Conservation (phyloP, 192 early-diverging fungal genomes). For the Funneliformis geosporum region DNA sequence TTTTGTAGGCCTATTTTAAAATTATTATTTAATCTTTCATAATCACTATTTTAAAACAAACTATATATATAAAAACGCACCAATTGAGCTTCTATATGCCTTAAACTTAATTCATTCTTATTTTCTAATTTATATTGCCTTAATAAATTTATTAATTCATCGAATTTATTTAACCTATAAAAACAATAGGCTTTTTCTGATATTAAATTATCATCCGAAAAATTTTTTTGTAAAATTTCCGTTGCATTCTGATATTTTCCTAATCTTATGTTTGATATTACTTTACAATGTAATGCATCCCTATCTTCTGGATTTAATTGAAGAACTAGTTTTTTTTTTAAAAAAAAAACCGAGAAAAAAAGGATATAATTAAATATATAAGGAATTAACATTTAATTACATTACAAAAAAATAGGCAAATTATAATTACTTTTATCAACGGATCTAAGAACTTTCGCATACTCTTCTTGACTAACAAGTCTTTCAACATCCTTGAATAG, state of each 20-base stretch:
- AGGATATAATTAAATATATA: not conserved
- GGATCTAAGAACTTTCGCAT: constrained; percentile 52
- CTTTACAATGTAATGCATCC: constrained; percentile 59
- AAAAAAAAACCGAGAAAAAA: not conserved
- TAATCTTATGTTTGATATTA: constrained; percentile 56
- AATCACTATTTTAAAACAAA: not conserved
- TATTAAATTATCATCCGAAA: constrained; percentile 38
- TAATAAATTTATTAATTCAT: constrained; percentile 48
- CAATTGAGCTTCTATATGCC: constrained; percentile 69
- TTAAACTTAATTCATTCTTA: constrained; percentile 39
- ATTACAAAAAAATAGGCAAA: no score
- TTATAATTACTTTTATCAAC: constrained; percentile 53
- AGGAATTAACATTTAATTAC: not conserved
- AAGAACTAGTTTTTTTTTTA: constrained; percentile 37
- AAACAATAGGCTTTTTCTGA: constrained; percentile 68
- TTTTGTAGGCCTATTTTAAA: constrained; percentile 49
- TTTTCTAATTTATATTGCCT: constrained; percentile 33
- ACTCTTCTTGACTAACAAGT: constrained; percentile 50
- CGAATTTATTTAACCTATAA: constrained; percentile 61
- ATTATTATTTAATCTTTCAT: not conserved
- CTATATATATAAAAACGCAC: constrained; percentile 38
- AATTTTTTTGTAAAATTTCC: constrained; percentile 39
- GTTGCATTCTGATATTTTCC: constrained; percentile 59
- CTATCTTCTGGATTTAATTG: constrained; percentile 46
- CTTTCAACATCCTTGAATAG: constrained; percentile 59